A percentile compares a stretch with the other conserved stretches of the same genome.
These are phyloP conservation scores for Starmerella roubikii DNA, from an alignment of 805 yeast genomes.

Conservation along the genomic window DNA sequence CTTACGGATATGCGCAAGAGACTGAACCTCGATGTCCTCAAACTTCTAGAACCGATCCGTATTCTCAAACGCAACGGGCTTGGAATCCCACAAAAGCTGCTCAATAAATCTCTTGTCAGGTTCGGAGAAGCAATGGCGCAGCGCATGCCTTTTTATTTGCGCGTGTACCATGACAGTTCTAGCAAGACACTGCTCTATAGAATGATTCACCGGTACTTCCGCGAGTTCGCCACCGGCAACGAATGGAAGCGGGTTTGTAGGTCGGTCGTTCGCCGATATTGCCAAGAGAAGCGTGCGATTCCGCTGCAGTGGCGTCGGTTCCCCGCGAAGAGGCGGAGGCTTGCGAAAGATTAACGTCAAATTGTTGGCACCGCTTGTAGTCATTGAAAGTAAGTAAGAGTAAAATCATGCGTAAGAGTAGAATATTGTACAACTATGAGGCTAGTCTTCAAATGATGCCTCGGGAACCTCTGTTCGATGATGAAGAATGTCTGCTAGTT, in stretches of 20 bases:
- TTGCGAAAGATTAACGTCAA: too few relatives aligned
- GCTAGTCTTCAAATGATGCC: too few relatives aligned
- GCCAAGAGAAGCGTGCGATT: background rate
- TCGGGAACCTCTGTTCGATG: too few relatives aligned
- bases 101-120: background rate
- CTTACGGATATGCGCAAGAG: background rate
- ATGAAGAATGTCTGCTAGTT: too few relatives aligned
- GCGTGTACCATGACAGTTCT: background rate
- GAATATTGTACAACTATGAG: too few relatives aligned
- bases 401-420: too few relatives aligned
- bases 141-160: conserved; percentile 1
- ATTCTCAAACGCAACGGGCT: background rate
- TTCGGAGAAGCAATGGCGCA: conserved; percentile 5
- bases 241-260: background rate
- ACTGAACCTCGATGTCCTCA: background rate
- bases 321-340: too few relatives aligned
- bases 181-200: background rate
- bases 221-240: too few relatives aligned
- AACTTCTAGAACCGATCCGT: background rate
- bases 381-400: too few relatives aligned
- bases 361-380: too few relatives aligned
- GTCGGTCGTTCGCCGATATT: background rate
- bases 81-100: background rate
- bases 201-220: background rate
- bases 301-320: too few relatives aligned